A percentile compares a stretch with the other conserved stretches of the same genome.
Conservation (phyloP, 495 filamentous ascomycete species). For the Usnea hakonensis region DNA sequence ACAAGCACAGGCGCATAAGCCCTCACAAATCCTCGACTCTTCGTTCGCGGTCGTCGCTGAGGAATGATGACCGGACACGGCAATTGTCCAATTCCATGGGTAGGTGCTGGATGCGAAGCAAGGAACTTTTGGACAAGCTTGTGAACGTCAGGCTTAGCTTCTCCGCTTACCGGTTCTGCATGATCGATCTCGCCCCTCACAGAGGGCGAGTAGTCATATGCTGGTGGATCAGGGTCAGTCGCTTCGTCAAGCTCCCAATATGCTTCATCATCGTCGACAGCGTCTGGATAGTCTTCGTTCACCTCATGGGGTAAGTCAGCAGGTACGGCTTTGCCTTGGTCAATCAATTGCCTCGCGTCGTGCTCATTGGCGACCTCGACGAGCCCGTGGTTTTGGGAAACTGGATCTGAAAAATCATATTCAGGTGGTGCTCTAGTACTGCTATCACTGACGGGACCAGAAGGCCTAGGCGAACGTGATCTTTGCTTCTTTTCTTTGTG, state of each 20-base stretch:
- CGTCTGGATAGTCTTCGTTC: background rate
- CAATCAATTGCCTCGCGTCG: slow-evolving; percentile 7
- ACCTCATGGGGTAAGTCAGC: background rate
- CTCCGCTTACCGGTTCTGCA: background rate
- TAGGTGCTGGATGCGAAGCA: slow-evolving; percentile 13
- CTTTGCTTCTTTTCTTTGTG: slow-evolving; percentile 12
- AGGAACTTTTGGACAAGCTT: slow-evolving; percentile 19
- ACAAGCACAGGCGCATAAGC: slow-evolving; percentile 37
- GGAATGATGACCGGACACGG: slow-evolving; percentile 26
- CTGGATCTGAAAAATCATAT: slow-evolving; percentile 2
- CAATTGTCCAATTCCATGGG: slow-evolving; percentile 2
- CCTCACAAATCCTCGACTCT: slow-evolving; percentile 32
- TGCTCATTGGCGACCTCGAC: slow-evolving; percentile 5
- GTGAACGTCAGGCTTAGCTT: slow-evolving; percentile 19
- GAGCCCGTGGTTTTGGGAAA: background rate
- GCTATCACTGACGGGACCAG: background rate
- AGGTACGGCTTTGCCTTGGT: slow-evolving; percentile 8
- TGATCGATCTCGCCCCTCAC: background rate
- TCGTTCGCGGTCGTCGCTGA: slow-evolving; percentile 28
- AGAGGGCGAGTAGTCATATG: background rate
- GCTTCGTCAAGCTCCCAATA: slow-evolving; percentile 20
- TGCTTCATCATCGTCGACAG: slow-evolving; percentile 9
- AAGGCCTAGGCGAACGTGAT: slow-evolving; percentile 4
- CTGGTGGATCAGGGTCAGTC: background rate
- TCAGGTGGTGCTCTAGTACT: background rate